Conservation (phyloP, 495 filamentous ascomycete genomes). For the Neurospora sp. region DNA sequence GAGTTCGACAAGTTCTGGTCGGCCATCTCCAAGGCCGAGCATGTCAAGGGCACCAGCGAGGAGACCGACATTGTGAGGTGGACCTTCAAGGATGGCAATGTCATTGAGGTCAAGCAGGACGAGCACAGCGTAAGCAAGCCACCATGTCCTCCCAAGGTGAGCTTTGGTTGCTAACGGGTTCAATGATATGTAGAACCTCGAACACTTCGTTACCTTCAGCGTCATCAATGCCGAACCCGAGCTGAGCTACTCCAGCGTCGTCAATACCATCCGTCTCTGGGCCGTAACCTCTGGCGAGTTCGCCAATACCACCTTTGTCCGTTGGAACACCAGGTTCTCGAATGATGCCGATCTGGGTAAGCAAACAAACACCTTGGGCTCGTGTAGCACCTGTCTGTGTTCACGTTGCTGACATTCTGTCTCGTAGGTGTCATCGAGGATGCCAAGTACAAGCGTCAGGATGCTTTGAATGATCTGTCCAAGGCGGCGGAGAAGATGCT, state of each 20-base stretch:
- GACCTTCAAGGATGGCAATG: constrained; percentile 54
- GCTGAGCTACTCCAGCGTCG: constrained; percentile 49
- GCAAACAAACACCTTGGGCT: constrained; percentile 11
- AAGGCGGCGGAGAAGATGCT: constrained; percentile 40
- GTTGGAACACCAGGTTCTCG: constrained; percentile 55
- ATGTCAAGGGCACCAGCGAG: constrained; percentile 44
- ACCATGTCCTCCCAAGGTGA: not conserved
- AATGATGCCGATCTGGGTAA: constrained; percentile 58
- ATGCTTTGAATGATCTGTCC: constrained; percentile 55
- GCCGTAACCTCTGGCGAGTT: constrained; percentile 48
- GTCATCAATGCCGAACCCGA: constrained; percentile 51
- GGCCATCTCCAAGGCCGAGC: constrained; percentile 43
- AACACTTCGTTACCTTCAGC: constrained; percentile 62
- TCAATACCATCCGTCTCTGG: constrained; percentile 53
- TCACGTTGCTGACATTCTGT: constrained; percentile 6
- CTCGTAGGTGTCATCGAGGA: constrained; percentile 54
- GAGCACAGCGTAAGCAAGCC: constrained; percentile 50
- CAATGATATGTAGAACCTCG: constrained; percentile 41
- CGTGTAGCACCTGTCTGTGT: not conserved
- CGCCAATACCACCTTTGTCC: constrained; percentile 50
- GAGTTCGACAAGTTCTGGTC: constrained; percentile 52
- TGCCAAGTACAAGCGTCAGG: constrained; percentile 62
- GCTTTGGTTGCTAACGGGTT: not conserved
- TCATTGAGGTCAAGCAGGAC: constrained; percentile 59
- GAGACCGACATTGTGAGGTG: constrained; percentile 58